Conservation (phyloP, 2,329 filamentous ascomycete species). For the Aschersonia sp. region DNA sequence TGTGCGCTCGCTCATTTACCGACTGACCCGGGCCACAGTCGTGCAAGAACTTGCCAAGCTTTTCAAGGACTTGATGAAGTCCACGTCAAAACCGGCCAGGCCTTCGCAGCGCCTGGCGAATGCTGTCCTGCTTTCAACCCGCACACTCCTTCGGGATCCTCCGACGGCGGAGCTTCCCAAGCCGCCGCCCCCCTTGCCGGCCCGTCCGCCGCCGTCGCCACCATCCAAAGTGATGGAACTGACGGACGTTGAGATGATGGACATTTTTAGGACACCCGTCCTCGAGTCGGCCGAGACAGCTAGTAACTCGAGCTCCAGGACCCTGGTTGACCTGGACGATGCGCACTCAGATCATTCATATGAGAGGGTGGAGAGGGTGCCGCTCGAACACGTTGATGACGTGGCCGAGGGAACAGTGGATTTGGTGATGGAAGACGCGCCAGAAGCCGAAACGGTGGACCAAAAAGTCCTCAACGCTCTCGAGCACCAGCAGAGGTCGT, state of each 20-base stretch:
- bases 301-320: constrained; percentile 36
- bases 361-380: constrained; percentile 15
- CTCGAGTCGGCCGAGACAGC: constrained; percentile 20
- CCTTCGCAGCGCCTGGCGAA: constrained; percentile 69
- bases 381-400: constrained; percentile 4
- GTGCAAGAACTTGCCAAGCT: constrained; percentile 57
- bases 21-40: constrained; percentile 37
- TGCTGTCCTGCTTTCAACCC: constrained; percentile 52
- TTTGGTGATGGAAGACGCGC: constrained; percentile 15
- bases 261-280: constrained; percentile 15
- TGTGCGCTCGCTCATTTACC: constrained; percentile 14
- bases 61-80: constrained; percentile 56
- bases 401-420: constrained; percentile 4
- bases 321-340: constrained; percentile 30
- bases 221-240: constrained; percentile 12
- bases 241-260: constrained; percentile 19
- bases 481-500: constrained; percentile 29
- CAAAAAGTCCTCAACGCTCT: constrained; percentile 29
- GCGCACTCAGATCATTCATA: constrained; percentile 20
- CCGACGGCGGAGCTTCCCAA: constrained; percentile 14
- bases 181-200: constrained; percentile 36
- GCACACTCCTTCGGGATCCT: constrained; percentile 18
- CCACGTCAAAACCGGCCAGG: constrained; percentile 45
- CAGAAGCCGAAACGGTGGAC: constrained; percentile 25
- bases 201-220: constrained; percentile 27